Evolutionary conservation across 75 land plant species (phyloP), one percentile per base, ranked within the genome.

Genomic region (Pinus taeda): DNA sequence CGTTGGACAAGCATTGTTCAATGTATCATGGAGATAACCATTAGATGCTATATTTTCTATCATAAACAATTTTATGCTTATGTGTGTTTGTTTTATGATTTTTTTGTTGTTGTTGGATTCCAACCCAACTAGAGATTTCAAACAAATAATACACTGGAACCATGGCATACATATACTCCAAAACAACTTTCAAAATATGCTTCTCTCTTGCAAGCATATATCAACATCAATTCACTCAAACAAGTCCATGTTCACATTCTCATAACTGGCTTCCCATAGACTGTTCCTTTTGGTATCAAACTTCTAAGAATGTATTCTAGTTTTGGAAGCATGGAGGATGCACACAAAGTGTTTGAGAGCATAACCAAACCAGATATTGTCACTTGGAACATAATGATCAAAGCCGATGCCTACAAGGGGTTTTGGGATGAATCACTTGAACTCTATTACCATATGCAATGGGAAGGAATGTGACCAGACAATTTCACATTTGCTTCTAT

Each of bases 401-500:
- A 55, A 22, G 74, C 22, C 22, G 56, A 56, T 73, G 39, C 74
- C 7, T 57, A n/a, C 22, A 53, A 73, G 22, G 71, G 60, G 57
- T 61, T 72, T 57, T n/a, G 74, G 22, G 63, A 76, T 59, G 83
- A 83, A 14, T 78, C 91, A 74, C 74, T 80, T 71, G 74, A 60
- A 4, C 80, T 90, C 56, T 91, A 89, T 56, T 69, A 80, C 24
- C 72, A 77, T 15, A 82, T 91, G 87, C 87, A 84, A 72, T 65
- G 79, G 26, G 76, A 67, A 60, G 88, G 88, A 15, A 58, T 81
- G 55, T 59, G 45, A 13, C 87, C 90, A 0, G 88, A 92, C 69
- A 86, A 87, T 62, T 87, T 84, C 74, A 90, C 84, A 59, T 81
- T 87, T 75, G 83, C 81, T 18, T 80, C 88, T 78, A 79, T 82